Base-by-base conservation (phyloP, 306 rosid genomes). In the Acacia crassicarpa region DNA sequence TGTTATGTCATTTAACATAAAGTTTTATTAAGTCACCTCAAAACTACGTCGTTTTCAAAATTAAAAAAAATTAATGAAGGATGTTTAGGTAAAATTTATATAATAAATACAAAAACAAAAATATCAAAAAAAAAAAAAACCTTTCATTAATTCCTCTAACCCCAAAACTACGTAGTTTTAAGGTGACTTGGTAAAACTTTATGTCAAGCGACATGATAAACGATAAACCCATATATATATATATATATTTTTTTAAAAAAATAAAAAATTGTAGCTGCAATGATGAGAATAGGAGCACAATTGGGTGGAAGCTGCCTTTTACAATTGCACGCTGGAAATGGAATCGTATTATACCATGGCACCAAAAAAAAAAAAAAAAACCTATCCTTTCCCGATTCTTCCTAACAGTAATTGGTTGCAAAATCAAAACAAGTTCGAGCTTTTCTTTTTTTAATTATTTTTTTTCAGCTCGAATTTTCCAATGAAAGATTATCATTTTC, bases 251-350 rank as follows among this genome's bases (percentile, higher is more conserved):
- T n/a, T n/a, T n/a, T n/a, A 81, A 88, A 92, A 78, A 86, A 84
- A 80, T 89, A 76, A 17, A 76, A 84, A 76, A 72, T 68, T 82
- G 86, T 25, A 30, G 79, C 77, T 88, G 88, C 89, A 90, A 91
- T 90, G 92, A 91, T 89, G 93, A 89, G 95, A 74, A 78, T 67
- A 63, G 81, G 86, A 88, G 77, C 84, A 77, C 86, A 77, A 78
- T 97, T 92, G 89, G 85, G 91, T 22, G 74, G 74, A 45, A 84
- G 82, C 73, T 82, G 77, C 89, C 89, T 91, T 89, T 90, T 89
- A 83, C 92, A 86, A 72, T 77, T 86, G 94, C 95, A 91, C 94
- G 94, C 97, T 91, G 93, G 88, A 91, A 77, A 78, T 92, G 92
- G 89, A 91, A 79, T 80, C 76, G 78, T 79, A 85, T 81, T 72